Base-by-base conservation (phyloP, 208 protist genomes). In the Acanthamoeba healyi region DNA sequence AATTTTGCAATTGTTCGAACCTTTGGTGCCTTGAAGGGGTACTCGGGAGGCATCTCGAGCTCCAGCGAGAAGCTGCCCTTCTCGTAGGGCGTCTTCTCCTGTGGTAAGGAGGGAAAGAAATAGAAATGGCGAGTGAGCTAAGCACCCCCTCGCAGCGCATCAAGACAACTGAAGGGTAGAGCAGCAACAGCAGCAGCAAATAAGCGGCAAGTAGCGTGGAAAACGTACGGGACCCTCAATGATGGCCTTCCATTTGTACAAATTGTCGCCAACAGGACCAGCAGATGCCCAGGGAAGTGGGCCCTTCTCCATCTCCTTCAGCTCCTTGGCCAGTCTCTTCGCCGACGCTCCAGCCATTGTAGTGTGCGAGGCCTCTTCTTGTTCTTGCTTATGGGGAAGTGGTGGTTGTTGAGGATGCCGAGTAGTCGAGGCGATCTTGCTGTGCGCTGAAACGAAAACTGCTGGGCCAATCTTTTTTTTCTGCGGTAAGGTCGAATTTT, bases 21-120 rank as follows among this genome's bases (percentile, higher is more conserved):
- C 32, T 95, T 91, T 9, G 95, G 95, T 89, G 95, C 93, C 84
- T 95, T 95, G 56, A 95, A 95, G 51, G 95, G 95, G 49, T 96
- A 96, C 36, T 96, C 94, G 29, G 72, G 54, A 40, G 95, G 95
- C 26, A 96, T 92, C 61, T 93, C 93, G 22, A 96, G 54, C 7
- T 96, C 94, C 34, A 96, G 79, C 10, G 81, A 44, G 88, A 96
- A 96, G n/a, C 49, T 92, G 46, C 95, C 95, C 38, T 95, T 95
- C 65, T 95, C 95, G 63, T 86, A 96, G 40, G 95, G 95, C 42
- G 94, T 84, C 22, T 89, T 82, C 63, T 95, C 93, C 95, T 96
- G 34, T 12, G 19, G 2, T 26, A 44, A 24, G 36, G 26, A n/a
- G n/a, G n/a, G n/a, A n/a, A 36, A 72, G 24, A 72, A 72, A 72